Evolutionary conservation across 176 grass and related monocot genomes (phyloP).

Genomic region (Ensete glaucum): DNA sequence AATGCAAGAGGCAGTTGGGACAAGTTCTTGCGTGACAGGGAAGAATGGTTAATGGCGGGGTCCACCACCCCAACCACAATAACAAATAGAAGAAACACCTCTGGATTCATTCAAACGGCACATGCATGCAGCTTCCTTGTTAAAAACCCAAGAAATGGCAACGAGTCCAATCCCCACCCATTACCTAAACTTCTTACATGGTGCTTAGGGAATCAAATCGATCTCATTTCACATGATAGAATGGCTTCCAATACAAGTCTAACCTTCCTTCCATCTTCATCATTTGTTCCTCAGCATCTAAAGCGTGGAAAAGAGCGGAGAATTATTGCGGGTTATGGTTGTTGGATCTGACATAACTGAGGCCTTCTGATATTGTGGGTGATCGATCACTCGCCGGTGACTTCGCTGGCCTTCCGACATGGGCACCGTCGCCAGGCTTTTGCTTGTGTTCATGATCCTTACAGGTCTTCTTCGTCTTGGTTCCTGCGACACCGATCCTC

Average conservation of each 20-base stretch:
- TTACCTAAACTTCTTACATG: no score
- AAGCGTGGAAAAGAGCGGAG: not conserved
- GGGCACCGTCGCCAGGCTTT: constrained; percentile 19
- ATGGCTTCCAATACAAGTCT: not conserved
- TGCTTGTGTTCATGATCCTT: constrained; percentile 48
- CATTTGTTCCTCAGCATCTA: not conserved
- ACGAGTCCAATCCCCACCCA: no score
- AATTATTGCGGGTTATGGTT: not conserved
- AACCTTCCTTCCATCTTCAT: not conserved
- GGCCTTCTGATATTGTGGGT: not conserved
- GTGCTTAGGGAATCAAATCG: no score
- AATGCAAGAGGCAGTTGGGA: no score
- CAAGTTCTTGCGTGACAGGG: no score
- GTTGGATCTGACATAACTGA: not conserved
- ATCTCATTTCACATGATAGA: not conserved
- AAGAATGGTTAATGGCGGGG: no score
- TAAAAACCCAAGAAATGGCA: no score
- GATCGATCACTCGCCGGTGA: not conserved
- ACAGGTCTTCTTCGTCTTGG: constrained; percentile 28
- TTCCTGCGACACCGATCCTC: constrained; percentile 39
- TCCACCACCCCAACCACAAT: no score
- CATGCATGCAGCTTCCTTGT: no score
- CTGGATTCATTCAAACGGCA: no score
- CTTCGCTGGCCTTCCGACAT: not conserved
- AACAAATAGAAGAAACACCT: no score